These are phyloP conservation scores for Xylaria sp. DNA, from an alignment of 2,329 filamentous ascomycete species.

Conservation along the genomic window DNA sequence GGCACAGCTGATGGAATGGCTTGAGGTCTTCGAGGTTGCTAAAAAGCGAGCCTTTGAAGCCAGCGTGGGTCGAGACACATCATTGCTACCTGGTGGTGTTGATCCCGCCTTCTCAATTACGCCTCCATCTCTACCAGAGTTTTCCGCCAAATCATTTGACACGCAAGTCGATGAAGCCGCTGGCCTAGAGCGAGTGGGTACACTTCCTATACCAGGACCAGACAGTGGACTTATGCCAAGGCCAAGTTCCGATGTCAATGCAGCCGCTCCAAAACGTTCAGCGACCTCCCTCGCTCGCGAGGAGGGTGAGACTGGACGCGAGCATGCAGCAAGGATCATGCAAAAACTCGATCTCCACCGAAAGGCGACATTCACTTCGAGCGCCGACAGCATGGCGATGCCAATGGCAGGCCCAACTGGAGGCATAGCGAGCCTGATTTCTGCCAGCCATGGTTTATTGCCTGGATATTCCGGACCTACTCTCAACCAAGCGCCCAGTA, in stretches of 20 bases:
- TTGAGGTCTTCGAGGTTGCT: conserved; percentile 90
- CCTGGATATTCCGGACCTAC: conserved; percentile 63
- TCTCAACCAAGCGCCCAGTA: conserved; percentile 43
- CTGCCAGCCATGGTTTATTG: conserved; percentile 81
- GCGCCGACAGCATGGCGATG: conserved; percentile 52
- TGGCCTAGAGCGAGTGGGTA: conserved; percentile 68
- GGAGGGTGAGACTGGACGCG: conserved; percentile 79
- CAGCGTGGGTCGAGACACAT: conserved; percentile 64
- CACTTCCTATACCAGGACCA: conserved; percentile 71
- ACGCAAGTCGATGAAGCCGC: conserved; percentile 61
- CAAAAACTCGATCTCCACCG: conserved; percentile 91
- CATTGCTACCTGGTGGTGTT: conserved; percentile 58
- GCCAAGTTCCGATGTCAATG: conserved; percentile 76
- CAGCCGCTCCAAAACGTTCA: conserved; percentile 61
- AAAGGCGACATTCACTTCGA: conserved; percentile 71
- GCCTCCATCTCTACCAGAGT: conserved; percentile 86
- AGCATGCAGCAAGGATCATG: conserved; percentile 88
- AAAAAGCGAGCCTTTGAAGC: conserved; percentile 92
- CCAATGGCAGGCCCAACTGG: conserved; percentile 57
- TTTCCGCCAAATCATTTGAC: conserved; percentile 82
- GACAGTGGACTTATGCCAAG: conserved; percentile 67
- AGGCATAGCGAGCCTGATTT: conserved; percentile 86
- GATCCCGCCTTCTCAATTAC: conserved; percentile 93
- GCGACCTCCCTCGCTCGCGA: conserved; percentile 68
- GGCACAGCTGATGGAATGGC: conserved; percentile 90